Evolutionary conservation across 148 eudicot genomes (phyloP).

Genomic region (Euryodendron excelsum): DNA sequence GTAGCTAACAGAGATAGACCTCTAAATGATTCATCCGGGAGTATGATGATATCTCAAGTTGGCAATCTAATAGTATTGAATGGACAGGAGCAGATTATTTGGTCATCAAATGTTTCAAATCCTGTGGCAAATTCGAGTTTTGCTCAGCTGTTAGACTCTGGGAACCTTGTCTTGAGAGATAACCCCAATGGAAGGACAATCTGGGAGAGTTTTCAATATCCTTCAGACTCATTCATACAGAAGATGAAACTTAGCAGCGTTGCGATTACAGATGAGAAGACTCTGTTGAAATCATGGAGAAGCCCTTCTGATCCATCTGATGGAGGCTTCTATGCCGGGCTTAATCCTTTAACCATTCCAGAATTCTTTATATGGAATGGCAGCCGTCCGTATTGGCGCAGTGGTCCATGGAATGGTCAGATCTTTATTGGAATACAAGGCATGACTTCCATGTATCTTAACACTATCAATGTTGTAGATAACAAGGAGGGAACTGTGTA

Average conservation of each 20-base stretch:
- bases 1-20: constrained; percentile 45
- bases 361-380: constrained; percentile 35
- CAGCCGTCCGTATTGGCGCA: constrained; percentile 33
- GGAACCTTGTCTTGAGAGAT: constrained; percentile 16
- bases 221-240: constrained; percentile 14
- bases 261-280: background rate
- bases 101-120: constrained; percentile 39
- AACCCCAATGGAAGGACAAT: background rate
- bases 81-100: constrained; percentile 27
- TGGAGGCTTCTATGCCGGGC: constrained; percentile 31
- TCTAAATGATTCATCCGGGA: constrained; percentile 39
- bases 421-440: constrained; percentile 19
- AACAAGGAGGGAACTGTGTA: constrained; percentile 12
- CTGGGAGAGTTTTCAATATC: constrained; percentile 20
- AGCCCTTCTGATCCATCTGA: constrained; percentile 39
- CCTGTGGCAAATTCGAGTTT: constrained; percentile 3
- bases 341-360: constrained; percentile 20
- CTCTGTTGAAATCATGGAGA: constrained; percentile 36
- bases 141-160: constrained; percentile 24
- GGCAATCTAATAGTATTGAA: constrained; percentile 38
- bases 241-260: constrained; percentile 4
- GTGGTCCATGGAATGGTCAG: constrained; percentile 46
- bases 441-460: background rate
- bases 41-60: constrained; percentile 25
- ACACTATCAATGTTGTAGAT: constrained; percentile 6